A percentile compares a stretch with the other conserved stretches of the same genome.
phyloP scores from a whole-genome alignment of 2,329 filamentous ascomycete species.

The Fusarium virguliforme region DNA sequence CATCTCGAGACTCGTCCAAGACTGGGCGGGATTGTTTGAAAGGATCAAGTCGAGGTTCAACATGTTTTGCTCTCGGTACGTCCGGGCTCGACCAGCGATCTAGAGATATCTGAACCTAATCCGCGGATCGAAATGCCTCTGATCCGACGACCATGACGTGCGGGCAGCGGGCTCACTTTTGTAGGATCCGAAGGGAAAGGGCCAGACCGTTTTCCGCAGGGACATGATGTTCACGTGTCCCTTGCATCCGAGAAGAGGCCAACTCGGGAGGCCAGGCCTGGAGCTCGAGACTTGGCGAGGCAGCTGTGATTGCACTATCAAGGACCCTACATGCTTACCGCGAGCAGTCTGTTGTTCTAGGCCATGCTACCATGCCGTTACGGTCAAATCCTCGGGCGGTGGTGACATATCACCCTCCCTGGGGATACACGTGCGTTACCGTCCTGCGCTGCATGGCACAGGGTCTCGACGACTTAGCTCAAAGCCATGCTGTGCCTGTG shows the following conservation, averaged over 20 bases:
- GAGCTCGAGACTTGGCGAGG: background rate
- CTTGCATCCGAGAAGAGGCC: slow-evolving; percentile 1
- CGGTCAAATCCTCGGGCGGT: slow-evolving; percentile 3
- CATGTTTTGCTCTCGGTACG: background rate
- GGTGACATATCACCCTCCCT: slow-evolving; percentile 6
- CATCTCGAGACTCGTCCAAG: background rate
- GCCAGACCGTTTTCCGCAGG: background rate
- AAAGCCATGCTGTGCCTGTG: slow-evolving; percentile 11
- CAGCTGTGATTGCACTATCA: too few relatives aligned
- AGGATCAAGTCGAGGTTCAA: background rate
- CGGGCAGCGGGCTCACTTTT: background rate
- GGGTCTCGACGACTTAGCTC: slow-evolving; percentile 11
- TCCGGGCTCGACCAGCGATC: background rate
- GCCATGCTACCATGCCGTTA: background rate
- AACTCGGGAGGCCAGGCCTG: background rate
- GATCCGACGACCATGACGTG: slow-evolving; percentile 9
- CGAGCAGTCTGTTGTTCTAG: slow-evolving; percentile 15
- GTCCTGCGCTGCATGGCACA: background rate
- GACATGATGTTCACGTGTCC: background rate
- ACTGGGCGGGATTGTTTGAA: background rate
- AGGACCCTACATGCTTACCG: background rate
- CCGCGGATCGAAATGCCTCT: slow-evolving; percentile 1
- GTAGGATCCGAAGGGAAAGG: background rate
- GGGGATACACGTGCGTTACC: background rate
- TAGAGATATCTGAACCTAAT: background rate